These are phyloP conservation scores for Naegleria lovaniensis DNA, from an alignment of 208 protist species.

Conservation along the genomic window DNA sequence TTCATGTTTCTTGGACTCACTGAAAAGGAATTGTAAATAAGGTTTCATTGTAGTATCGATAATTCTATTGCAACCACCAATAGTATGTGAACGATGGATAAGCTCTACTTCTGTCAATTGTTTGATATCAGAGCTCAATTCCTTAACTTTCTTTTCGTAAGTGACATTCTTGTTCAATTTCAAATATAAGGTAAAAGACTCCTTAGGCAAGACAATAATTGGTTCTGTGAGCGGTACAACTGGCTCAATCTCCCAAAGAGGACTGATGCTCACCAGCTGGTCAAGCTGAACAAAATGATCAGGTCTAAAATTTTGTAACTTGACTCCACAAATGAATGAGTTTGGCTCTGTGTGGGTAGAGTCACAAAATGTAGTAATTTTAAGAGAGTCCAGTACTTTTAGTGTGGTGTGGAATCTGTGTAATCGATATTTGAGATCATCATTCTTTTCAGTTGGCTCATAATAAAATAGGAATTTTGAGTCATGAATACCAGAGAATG, in stretches of 20 bases:
- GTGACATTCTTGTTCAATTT: neutral
- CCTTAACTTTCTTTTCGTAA: neutral
- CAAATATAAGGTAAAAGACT: neutral
- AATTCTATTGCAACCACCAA: neutral
- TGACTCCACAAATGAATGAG: neutral
- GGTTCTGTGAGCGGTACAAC: neutral
- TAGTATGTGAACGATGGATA: neutral
- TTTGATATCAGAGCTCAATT: neutral
- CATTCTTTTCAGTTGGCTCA: neutral
- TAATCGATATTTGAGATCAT: neutral
- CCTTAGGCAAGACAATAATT: neutral
- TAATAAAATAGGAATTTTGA: constrained; percentile 18
- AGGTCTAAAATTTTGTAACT: neutral
- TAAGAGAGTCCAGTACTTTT: neutral
- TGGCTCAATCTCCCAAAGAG: neutral
- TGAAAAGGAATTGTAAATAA: neutral
- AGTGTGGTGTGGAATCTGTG: neutral
- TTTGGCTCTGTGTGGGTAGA: neutral
- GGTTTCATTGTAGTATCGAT: neutral
- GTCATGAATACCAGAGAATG: neutral
- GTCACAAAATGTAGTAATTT: neutral
- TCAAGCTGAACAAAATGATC: neutral
- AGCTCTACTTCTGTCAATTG: neutral
- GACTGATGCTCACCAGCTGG: neutral
- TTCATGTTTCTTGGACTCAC: neutral